Percentiles rank a stretch among this genome's conserved stretches.
phyloP scores from a whole-genome alignment of 1,139 yeast genomes.

The Protomyces gravidus region DNA sequence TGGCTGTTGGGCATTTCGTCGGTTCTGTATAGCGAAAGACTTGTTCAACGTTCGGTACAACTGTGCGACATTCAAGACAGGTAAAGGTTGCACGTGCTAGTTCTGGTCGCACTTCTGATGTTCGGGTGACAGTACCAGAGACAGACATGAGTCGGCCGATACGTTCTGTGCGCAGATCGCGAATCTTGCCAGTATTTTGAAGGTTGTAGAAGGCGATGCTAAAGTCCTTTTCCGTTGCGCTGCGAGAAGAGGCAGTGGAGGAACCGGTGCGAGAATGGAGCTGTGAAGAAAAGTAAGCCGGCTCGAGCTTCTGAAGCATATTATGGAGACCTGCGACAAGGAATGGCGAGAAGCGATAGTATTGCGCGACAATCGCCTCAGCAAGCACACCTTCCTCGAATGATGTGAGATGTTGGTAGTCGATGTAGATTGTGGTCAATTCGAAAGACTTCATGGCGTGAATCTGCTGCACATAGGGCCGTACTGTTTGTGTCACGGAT shows the following conservation, averaged over 20 bases:
- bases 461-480: slow-evolving; percentile 69
- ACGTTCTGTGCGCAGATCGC: slow-evolving; percentile 85
- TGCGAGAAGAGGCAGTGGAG: slow-evolving; percentile 36
- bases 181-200: slow-evolving; percentile 75
- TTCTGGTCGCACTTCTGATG: slow-evolving; percentile 97
- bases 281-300: slow-evolving; percentile 41
- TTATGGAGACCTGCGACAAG: slow-evolving; percentile 68
- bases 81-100: slow-evolving; percentile 79
- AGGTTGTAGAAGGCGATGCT: slow-evolving; percentile 87
- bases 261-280: slow-evolving; percentile 32
- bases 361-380: slow-evolving; percentile 82
- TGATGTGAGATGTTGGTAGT: slow-evolving; percentile 70
- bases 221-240: slow-evolving; percentile 64
- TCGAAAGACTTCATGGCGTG: slow-evolving; percentile 76
- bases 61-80: slow-evolving; percentile 82
- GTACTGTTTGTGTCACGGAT: slow-evolving; percentile 30
- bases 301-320: slow-evolving; percentile 70
- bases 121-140: slow-evolving; percentile 93
- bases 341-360: slow-evolving; percentile 86
- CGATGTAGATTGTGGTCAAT: slow-evolving; percentile 73
- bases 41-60: slow-evolving; percentile 87
- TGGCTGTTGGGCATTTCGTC: slow-evolving; percentile 78
- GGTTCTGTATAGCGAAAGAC: slow-evolving; percentile 94
- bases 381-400: slow-evolving; percentile 86
- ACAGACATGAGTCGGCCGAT: slow-evolving; percentile 82